phyloP scores from a whole-genome alignment of 805 yeast genomes.

The Hagleromyces aurorensis region DNA sequence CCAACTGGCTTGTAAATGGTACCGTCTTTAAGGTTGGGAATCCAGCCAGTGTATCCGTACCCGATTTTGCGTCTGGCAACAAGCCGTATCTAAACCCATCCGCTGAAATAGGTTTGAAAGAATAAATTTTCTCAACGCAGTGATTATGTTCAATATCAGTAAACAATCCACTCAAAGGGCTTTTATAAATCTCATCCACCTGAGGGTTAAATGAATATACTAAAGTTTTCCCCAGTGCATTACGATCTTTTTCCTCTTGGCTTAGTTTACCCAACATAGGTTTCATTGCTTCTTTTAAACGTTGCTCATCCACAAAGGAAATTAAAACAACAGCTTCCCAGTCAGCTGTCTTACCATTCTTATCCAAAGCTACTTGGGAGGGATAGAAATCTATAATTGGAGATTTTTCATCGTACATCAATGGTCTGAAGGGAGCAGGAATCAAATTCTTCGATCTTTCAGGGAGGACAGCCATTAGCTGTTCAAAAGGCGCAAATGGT shows the following conservation, averaged over 20 bases:
- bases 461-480: constrained; percentile 94
- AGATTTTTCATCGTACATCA: constrained; percentile 80
- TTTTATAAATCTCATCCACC: constrained; percentile 52
- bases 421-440: constrained; percentile 66
- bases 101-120: constrained; percentile 41
- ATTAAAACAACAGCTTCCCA: constrained; percentile 97
- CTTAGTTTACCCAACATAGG: constrained; percentile 56
- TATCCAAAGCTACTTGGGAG: constrained; percentile 73
- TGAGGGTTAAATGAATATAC: constrained; percentile 72
- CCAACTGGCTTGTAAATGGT: constrained; percentile 48
- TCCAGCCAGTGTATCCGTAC: constrained; percentile 72
- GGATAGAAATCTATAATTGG: constrained; percentile 92
- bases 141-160: constrained; percentile 71
- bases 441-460: constrained; percentile 78
- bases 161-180: constrained; percentile 73
- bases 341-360: constrained; percentile 89
- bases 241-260: constrained; percentile 66
- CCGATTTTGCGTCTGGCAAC: constrained; percentile 56
- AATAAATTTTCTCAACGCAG: constrained; percentile 57
- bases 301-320: constrained; percentile 80
- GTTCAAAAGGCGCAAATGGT: constrained; percentile 92
- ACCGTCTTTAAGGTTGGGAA: constrained; percentile 79
- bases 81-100: constrained; percentile 45
- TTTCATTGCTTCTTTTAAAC: constrained; percentile 63
- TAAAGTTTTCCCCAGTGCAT: constrained; percentile 64